Percentiles rank a stretch among this genome's conserved stretches.
phyloP scores from a whole-genome alignment of 129 eudicot genomes.

The Apium graveolens region DNA sequence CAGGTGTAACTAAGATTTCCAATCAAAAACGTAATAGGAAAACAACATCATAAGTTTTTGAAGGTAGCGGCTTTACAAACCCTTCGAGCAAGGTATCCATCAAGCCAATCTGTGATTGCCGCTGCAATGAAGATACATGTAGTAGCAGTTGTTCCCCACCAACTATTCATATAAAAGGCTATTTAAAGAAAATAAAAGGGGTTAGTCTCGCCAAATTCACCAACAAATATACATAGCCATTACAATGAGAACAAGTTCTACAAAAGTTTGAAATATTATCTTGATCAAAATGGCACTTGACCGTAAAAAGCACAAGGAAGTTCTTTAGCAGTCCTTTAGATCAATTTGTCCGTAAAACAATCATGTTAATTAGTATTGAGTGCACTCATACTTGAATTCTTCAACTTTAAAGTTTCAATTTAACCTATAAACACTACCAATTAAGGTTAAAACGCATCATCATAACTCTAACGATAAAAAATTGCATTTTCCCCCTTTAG shows the following conservation, averaged over 20 bases:
- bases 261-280: not conserved
- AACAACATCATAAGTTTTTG: not conserved
- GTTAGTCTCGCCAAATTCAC: slow-evolving; percentile 26
- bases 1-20: not conserved
- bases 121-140: slow-evolving; percentile 76
- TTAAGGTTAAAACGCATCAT: not conserved
- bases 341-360: too few species aligned
- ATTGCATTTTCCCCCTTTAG: not conserved
- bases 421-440: not conserved
- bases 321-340: not conserved
- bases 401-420: not conserved
- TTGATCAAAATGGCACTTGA: not conserved
- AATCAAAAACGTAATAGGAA: not conserved
- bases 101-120: slow-evolving; percentile 99
- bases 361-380: not conserved
- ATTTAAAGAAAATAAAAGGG: slow-evolving; percentile 11
- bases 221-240: not conserved
- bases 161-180: slow-evolving; percentile 78
- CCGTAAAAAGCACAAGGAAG: not conserved
- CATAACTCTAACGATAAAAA: not conserved
- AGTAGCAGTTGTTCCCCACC: slow-evolving; percentile 87
- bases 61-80: slow-evolving; percentile 26
- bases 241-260: not conserved
- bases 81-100: slow-evolving; percentile 93
- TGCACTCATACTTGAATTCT: not conserved